These are phyloP conservation scores for Alternaria tenuissima DNA, from an alignment of 2,329 filamentous ascomycete species.

Conservation along the genomic window DNA sequence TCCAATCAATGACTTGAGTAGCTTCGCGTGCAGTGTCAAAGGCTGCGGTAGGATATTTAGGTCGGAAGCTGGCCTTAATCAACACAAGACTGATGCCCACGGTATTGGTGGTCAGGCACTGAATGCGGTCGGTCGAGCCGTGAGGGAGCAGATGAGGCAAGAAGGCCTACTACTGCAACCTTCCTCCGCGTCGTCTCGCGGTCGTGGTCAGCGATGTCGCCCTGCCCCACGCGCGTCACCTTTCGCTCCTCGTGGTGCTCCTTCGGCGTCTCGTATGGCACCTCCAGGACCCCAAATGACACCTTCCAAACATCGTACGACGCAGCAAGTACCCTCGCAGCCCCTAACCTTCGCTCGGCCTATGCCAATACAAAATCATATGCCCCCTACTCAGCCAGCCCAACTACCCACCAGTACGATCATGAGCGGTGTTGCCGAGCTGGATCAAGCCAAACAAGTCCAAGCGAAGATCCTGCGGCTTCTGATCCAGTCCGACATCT, in stretches of 20 bases:
- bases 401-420: slow-evolving; percentile 2
- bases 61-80: slow-evolving; percentile 30
- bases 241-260: neutral
- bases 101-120: slow-evolving; percentile 30
- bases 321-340: neutral
- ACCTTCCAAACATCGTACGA: neutral
- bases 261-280: neutral
- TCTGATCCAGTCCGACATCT: slow-evolving; percentile 39
- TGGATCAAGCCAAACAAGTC: slow-evolving; percentile 37
- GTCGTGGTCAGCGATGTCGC: neutral
- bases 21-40: slow-evolving; percentile 20
- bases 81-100: slow-evolving; percentile 34
- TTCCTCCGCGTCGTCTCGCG: slow-evolving; percentile 5
- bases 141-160: slow-evolving; percentile 24
- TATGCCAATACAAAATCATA: neutral
- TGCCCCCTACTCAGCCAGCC: neutral
- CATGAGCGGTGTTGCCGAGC: slow-evolving; percentile 29
- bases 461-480: slow-evolving; percentile 37
- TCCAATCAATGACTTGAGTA: neutral
- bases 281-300: neutral
- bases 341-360: neutral
- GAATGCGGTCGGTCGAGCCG: slow-evolving; percentile 30
- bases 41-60: slow-evolving; percentile 27
- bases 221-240: neutral
- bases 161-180: slow-evolving; percentile 20